These are phyloP conservation scores for Colletotrichum melonis DNA, from an alignment of 2,329 filamentous ascomycete species.

Conservation along the genomic window DNA sequence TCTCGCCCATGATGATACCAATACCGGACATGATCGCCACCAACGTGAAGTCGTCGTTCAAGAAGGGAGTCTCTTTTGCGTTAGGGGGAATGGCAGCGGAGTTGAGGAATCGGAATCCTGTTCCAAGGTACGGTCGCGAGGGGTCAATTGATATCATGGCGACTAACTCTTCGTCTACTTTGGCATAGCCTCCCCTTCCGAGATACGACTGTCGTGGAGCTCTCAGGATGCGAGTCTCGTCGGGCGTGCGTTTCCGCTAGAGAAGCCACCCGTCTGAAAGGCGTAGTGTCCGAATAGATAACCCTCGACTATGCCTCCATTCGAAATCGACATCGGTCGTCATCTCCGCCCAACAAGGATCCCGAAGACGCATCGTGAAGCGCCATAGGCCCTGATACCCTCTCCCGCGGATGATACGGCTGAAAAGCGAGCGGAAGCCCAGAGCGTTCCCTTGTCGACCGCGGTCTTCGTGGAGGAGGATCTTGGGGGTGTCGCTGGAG, in stretches of 20 bases:
- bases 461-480: background rate
- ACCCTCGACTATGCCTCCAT: conserved; percentile 5
- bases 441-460: background rate
- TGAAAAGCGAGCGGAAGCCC: background rate
- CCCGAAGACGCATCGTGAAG: background rate
- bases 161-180: background rate
- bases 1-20: background rate
- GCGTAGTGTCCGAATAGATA: background rate
- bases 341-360: background rate
- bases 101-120: background rate
- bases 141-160: background rate
- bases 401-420: background rate
- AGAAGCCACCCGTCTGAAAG: background rate
- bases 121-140: background rate
- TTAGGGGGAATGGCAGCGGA: background rate
- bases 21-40: conserved; percentile 14
- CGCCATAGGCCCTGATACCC: background rate
- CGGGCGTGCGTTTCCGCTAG: background rate
- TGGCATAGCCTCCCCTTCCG: background rate
- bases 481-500: background rate
- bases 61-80: background rate
- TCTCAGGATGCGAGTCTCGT: background rate
- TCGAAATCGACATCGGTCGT: background rate
- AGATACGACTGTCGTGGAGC: background rate
- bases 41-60: background rate